A percentile compares a stretch with the other conserved stretches of the same genome.
phyloP scores from a whole-genome alignment of 1,284 basidiomycete genomes.

The Pholiota adiposa region DNA sequence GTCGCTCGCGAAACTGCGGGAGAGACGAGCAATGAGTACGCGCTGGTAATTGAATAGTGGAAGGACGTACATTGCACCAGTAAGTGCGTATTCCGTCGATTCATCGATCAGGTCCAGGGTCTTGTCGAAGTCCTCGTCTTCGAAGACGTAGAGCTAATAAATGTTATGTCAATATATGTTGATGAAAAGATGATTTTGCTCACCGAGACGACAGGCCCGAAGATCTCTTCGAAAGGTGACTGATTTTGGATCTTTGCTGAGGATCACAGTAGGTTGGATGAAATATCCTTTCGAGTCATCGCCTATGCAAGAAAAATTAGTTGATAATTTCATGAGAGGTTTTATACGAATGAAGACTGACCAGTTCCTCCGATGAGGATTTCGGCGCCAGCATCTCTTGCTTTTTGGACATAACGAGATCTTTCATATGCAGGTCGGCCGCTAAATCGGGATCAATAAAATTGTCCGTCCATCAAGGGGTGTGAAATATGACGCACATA shows the following conservation, averaged over 20 bases:
- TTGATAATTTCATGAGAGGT: not conserved
- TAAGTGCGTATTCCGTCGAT: constrained; percentile 90
- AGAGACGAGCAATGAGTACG: constrained; percentile 14
- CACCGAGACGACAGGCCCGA: constrained; percentile 95
- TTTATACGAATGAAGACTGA: constrained; percentile 33
- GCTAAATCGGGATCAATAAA: constrained; percentile 43
- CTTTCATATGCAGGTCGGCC: constrained; percentile 88
- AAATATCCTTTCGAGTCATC: constrained; percentile 95
- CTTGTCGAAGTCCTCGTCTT: constrained; percentile 83
- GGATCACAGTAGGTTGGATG: constrained; percentile 93
- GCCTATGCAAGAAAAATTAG: constrained; percentile 39
- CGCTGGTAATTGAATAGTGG: constrained; percentile 1
- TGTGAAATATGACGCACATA: constrained; percentile 60
- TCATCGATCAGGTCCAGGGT: constrained; percentile 88
- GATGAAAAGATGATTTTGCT: constrained; percentile 34
- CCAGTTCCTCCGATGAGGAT: constrained; percentile 86
- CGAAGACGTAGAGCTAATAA: constrained; percentile 79
- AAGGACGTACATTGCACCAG: constrained; percentile 79
- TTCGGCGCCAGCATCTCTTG: constrained; percentile 88
- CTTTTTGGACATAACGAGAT: constrained; percentile 89
- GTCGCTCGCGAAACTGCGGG: constrained; percentile 76
- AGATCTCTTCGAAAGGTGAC: constrained; percentile 97
- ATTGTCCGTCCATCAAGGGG: not conserved
- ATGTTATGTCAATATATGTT: constrained; percentile 27
- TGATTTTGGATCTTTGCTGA: constrained; percentile 90